Conservation (phyloP, 2,329 filamentous ascomycete genomes). For the Neofusicoccum sp. region DNA sequence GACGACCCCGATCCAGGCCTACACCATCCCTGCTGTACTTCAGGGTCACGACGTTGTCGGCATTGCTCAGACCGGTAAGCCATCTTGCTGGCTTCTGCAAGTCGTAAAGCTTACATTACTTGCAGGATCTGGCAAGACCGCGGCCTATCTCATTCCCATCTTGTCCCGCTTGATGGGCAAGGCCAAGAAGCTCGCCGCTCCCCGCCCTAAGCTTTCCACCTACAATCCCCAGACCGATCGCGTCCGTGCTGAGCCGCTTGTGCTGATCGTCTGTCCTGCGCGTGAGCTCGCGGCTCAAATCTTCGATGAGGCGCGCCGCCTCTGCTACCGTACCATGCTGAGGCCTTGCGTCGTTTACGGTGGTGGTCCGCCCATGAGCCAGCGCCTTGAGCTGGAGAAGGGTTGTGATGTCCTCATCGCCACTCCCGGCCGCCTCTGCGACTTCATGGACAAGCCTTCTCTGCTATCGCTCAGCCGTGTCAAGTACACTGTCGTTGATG, state of each 20-base stretch:
- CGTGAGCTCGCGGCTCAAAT: slow-evolving; percentile 93
- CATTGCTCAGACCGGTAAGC: slow-evolving; percentile 87
- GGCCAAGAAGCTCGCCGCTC: slow-evolving; percentile 80
- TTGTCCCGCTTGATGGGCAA: slow-evolving; percentile 94
- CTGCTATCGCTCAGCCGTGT: slow-evolving; percentile 74
- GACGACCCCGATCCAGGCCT: slow-evolving; percentile 88
- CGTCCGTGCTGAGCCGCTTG: slow-evolving; percentile 80
- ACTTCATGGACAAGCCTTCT: slow-evolving; percentile 75
- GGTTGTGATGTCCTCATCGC: slow-evolving; percentile 90
- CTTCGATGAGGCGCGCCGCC: slow-evolving; percentile 88
- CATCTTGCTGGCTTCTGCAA: neutral
- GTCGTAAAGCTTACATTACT: neutral
- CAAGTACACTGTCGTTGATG: slow-evolving; percentile 79
- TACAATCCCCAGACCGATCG: slow-evolving; percentile 55
- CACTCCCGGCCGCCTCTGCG: slow-evolving; percentile 81
- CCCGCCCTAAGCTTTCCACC: slow-evolving; percentile 66
- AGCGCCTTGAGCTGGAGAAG: slow-evolving; percentile 72
- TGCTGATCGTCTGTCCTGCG: slow-evolving; percentile 82
- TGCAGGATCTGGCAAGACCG: slow-evolving; percentile 94
- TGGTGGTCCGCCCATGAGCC: slow-evolving; percentile 70
- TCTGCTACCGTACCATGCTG: slow-evolving; percentile 94
- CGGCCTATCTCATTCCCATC: slow-evolving; percentile 86
- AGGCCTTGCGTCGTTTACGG: slow-evolving; percentile 90
- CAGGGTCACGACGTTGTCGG: slow-evolving; percentile 81
- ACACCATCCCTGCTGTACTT: slow-evolving; percentile 77